Conservation (phyloP, 108 stramenopile species). For the Ochromonas danica region DNA sequence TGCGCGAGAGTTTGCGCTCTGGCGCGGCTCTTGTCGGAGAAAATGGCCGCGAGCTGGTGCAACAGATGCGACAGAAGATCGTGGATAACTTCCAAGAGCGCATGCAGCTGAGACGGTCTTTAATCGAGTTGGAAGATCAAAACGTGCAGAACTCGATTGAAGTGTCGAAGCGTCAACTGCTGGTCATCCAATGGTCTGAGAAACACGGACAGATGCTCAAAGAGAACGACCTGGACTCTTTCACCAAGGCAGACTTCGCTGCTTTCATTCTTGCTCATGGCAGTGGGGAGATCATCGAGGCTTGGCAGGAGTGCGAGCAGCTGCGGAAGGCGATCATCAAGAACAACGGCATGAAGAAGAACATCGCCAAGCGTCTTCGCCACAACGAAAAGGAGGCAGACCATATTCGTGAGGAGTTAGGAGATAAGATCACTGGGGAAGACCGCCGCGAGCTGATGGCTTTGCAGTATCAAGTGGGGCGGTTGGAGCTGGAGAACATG, state of each 20-base stretch:
- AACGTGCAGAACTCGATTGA: conserved; percentile 62
- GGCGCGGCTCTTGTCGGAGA: neutral
- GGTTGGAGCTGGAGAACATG: conserved; percentile 66
- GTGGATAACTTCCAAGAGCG: conserved; percentile 63
- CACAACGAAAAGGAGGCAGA: conserved; percentile 60
- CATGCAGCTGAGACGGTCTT: conserved; percentile 63
- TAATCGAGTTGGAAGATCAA: conserved; percentile 63
- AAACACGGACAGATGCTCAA: neutral
- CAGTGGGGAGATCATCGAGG: conserved; percentile 9
- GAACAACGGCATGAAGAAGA: conserved; percentile 55
- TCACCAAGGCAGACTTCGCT: conserved; percentile 28
- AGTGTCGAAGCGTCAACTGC: conserved; percentile 53
- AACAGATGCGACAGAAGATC: conserved; percentile 46
- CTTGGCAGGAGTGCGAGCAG: conserved; percentile 56
- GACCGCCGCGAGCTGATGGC: conserved; percentile 58
- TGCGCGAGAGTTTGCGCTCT: conserved; percentile 10
- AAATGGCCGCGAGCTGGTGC: conserved; percentile 11
- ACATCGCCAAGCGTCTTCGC: conserved; percentile 48
- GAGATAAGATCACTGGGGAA: conserved; percentile 44
- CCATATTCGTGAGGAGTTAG: conserved; percentile 25
- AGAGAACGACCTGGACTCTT: neutral
- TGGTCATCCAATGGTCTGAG: conserved; percentile 54
- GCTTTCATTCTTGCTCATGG: conserved; percentile 2
- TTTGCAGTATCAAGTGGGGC: conserved; percentile 61
- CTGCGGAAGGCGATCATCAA: conserved; percentile 55